Conservation (phyloP, 108 stramenopile genomes). For the Nitzschia inconspicua region DNA sequence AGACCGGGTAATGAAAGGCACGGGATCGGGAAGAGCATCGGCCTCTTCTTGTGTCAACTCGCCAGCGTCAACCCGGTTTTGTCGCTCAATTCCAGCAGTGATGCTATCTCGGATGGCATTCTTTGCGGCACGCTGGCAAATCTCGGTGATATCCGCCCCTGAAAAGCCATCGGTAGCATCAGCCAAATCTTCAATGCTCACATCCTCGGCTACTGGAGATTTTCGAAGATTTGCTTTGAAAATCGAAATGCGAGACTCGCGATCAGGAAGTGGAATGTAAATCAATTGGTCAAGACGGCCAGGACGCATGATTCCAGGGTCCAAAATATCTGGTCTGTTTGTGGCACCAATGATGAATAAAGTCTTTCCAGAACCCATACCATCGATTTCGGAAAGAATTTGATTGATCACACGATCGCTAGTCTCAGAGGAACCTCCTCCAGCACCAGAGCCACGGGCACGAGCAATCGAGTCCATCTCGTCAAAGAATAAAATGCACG, state of each 20-base stretch:
- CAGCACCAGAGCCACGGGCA: constrained; percentile 91
- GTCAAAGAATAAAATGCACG: constrained; percentile 99
- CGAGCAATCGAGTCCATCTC: constrained; percentile 99
- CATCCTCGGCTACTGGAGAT: constrained; percentile 79
- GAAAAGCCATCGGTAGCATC: constrained; percentile 92
- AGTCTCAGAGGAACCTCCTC: constrained; percentile 90
- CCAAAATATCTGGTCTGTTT: constrained; percentile 98
- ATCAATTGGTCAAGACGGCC: constrained; percentile 99
- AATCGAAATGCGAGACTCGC: constrained; percentile 85
- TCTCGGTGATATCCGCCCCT: constrained; percentile 97
- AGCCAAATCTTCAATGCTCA: constrained; percentile 77
- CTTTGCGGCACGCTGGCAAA: constrained; percentile 94
- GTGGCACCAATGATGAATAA: constrained; percentile 99
- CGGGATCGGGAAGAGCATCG: constrained; percentile 74
- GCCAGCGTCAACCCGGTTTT: constrained; percentile 80
- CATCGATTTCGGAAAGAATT: constrained; percentile 98
- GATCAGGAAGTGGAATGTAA: constrained; percentile 97
- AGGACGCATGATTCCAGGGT: constrained; percentile 98
- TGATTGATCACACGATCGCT: constrained; percentile 99
- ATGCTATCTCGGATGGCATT: constrained; percentile 93
- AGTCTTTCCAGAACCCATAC: constrained; percentile 96
- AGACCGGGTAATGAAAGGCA: constrained; percentile 72
- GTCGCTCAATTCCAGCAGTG: constrained; percentile 77
- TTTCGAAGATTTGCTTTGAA: constrained; percentile 97
- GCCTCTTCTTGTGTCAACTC: constrained; percentile 85